Percentiles rank a stretch among this genome's conserved stretches.
phyloP scores from a whole-genome alignment of 140 eudicot species.

The Flaveria floridana region DNA sequence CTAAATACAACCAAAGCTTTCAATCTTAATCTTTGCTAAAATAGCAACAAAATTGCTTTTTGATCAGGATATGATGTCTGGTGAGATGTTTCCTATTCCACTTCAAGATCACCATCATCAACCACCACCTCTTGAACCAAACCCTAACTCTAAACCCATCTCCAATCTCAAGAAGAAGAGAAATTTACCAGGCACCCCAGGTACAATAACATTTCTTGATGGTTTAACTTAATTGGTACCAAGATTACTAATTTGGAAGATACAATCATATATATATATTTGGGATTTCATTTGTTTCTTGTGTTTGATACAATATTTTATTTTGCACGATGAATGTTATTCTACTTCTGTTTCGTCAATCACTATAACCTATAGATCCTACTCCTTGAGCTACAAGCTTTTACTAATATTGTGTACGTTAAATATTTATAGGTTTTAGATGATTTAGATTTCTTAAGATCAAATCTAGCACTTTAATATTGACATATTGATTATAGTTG shows the following conservation, averaged over 20 bases:
- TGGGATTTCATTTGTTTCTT: constrained; percentile 6
- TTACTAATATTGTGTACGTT: neutral
- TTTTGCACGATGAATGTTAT: too few species aligned
- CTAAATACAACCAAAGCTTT: constrained; percentile 35
- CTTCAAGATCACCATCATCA: constrained; percentile 39
- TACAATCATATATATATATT: too few species aligned
- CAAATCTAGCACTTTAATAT: constrained; percentile 6
- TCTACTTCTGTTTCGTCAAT: too few species aligned
- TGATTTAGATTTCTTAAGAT: neutral
- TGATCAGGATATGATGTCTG: constrained; percentile 51
- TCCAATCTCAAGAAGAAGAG: constrained; percentile 74
- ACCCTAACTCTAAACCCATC: constrained; percentile 69
- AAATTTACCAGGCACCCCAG: constrained; percentile 94
- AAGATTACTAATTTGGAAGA: too few species aligned
- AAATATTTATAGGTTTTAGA: neutral
- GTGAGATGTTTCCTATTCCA: constrained; percentile 62
- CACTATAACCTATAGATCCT: neutral
- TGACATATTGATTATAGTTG: neutral
- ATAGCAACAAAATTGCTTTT: constrained; percentile 21
- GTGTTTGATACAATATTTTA: neutral
- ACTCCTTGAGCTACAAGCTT: neutral
- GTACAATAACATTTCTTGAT: constrained; percentile 37
- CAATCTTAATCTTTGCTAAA: constrained; percentile 32
- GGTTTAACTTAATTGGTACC: neutral
- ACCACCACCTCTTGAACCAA: constrained; percentile 45